Base-by-base conservation (phyloP, 768 basidiomycete genomes). In the Lentinus tigrinus region DNA sequence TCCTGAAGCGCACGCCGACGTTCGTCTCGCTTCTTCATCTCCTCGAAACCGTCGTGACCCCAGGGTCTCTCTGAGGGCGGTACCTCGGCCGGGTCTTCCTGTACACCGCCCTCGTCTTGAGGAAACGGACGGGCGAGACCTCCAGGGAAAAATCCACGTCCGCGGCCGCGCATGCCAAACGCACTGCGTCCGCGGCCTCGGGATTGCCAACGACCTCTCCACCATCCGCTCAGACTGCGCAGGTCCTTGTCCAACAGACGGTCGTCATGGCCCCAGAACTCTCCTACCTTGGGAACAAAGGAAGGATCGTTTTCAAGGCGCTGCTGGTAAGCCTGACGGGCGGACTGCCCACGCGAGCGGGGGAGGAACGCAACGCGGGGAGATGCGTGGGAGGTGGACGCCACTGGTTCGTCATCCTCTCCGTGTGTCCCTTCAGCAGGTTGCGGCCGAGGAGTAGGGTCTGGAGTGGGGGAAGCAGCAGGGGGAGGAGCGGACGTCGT, bases 231-330 rank as follows among this genome's bases (percentile, higher is more conserved):
- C 44, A 95, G 73, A 68, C 87, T 88, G 40, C 93, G 83, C 40
- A 92, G 72, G 60, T 91, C 85, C 71, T 91, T 91, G 72, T 91
- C 88, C 69, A 93, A 76, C 54, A 94, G 75, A 47, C 95, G 87
- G 70, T 96, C 94, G 71, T 97, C 95, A 69, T 97, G 95, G 4
- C 91, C 87, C 93, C 93, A 97, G 69, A 97, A 97, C 61, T 88
- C 88, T 54, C 95, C 95, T 23, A 95, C 89, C 24, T 86, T 89
- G 23, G 95, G 95, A 27, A 93, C 89, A 70, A 87, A 94, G 2
- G 92, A 91, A 2, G 95, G 94, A 69, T 97, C 95, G 11, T 74
- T 77, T 56, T 92, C 87, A 24, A 96, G 77, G 28, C 88, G 85
- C 62, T 91, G 82, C 61, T 92, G 87, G 72, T 97, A 96, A 19